Evolutionary conservation across 306 rosid genomes (phyloP).

Genomic region (Begonia masoniana): DNA sequence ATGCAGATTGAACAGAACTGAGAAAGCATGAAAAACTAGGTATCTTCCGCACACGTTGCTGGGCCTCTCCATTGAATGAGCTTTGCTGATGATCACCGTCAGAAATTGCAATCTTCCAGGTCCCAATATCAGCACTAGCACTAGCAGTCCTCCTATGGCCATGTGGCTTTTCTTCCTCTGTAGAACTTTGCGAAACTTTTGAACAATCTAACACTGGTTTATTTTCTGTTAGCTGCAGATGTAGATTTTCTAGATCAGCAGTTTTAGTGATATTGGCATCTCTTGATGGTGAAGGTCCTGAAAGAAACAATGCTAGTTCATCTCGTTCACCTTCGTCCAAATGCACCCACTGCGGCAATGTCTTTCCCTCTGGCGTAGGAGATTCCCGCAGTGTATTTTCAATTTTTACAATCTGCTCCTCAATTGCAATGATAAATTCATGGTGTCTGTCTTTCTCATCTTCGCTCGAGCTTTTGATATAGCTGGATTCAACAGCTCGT

Average conservation of each 20-base stretch:
- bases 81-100: constrained; percentile 24
- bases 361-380: constrained; percentile 33
- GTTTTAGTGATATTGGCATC: constrained; percentile 11
- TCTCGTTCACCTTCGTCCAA: constrained; percentile 72
- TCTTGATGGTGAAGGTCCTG: constrained; percentile 26
- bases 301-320: constrained; percentile 79
- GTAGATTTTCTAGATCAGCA: constrained; percentile 19
- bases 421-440: constrained; percentile 55
- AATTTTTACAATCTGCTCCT: constrained; percentile 37
- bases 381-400: constrained; percentile 42
- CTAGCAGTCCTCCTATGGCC: constrained; percentile 94
- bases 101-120: constrained; percentile 68
- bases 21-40: constrained; percentile 78
- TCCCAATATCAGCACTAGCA: constrained; percentile 67
- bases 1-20: constrained; percentile 45
- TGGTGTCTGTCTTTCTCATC: constrained; percentile 62
- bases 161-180: constrained; percentile 39
- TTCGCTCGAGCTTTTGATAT: constrained; percentile 36
- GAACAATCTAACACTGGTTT: constrained; percentile 19
- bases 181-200: constrained; percentile 17
- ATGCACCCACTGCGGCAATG: constrained; percentile 54
- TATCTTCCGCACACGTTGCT: constrained; percentile 53
- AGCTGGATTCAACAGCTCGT: constrained; percentile 55
- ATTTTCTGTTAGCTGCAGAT: constrained; percentile 17
- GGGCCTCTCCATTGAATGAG: constrained; percentile 26